phyloP scores from a whole-genome alignment of 306 rosid genomes.

The Clitoria ternatea region DNA sequence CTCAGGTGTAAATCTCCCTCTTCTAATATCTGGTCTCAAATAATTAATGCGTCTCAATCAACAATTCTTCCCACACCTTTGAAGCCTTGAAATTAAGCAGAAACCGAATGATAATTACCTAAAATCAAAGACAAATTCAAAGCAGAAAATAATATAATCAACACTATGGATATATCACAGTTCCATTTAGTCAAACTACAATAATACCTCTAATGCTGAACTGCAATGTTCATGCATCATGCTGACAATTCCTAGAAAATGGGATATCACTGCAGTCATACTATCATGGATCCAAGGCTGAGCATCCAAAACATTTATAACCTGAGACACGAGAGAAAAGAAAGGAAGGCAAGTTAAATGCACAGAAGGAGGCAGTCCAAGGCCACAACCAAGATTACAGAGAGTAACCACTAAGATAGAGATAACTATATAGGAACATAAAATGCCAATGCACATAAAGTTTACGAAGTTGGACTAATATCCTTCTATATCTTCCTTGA shows the following conservation, averaged over 20 bases:
- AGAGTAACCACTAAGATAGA: not conserved
- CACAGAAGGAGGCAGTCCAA: not conserved
- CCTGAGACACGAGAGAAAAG: constrained; percentile 44
- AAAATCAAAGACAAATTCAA: not conserved
- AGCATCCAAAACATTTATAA: constrained; percentile 67
- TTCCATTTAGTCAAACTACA: constrained; percentile 13
- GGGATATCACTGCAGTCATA: constrained; percentile 57
- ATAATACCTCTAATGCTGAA: constrained; percentile 73
- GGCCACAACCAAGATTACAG: not conserved
- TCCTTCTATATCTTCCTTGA: not conserved
- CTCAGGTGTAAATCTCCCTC: constrained; percentile 92
- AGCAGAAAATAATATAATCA: not conserved
- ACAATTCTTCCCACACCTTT: constrained; percentile 97
- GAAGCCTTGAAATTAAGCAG: constrained; percentile 58
- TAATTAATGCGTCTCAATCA: constrained; percentile 94
- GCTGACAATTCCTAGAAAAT: constrained; percentile 70
- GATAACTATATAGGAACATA: not conserved
- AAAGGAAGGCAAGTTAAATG: constrained; percentile 15
- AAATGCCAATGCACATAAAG: not conserved
- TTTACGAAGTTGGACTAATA: not conserved
- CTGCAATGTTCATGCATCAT: constrained; percentile 86
- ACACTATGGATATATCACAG: constrained; percentile 5
- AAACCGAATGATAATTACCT: no score
- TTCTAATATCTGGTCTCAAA: constrained; percentile 94
- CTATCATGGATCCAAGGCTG: constrained; percentile 58